These are phyloP conservation scores for Leccinum subgranulosum DNA, from an alignment of 768 basidiomycete species.

Conservation along the genomic window DNA sequence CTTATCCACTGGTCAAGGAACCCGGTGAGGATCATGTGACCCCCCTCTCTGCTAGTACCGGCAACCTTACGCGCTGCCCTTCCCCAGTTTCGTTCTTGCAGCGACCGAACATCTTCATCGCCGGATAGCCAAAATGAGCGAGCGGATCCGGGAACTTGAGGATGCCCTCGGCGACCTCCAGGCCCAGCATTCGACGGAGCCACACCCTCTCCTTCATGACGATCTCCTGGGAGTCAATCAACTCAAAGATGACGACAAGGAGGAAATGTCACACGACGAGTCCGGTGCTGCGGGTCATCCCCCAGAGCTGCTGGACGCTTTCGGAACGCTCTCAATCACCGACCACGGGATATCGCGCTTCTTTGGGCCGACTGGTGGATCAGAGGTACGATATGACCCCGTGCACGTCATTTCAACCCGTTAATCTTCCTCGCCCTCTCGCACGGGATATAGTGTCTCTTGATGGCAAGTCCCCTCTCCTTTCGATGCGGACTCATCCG, in stretches of 20 bases:
- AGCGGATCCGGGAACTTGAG: slow-evolving; percentile 57
- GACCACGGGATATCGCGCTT: slow-evolving; percentile 61
- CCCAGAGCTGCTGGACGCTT: slow-evolving; percentile 50
- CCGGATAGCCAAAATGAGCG: slow-evolving; percentile 49
- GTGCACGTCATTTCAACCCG: not conserved
- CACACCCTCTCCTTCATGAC: slow-evolving; percentile 58
- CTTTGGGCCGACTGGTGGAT: slow-evolving; percentile 66
- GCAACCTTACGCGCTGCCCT: slow-evolving; percentile 9
- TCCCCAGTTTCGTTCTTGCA: slow-evolving; percentile 52
- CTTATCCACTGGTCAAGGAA: slow-evolving; percentile 77
- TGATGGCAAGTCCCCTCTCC: slow-evolving; percentile 27
- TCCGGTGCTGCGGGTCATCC: slow-evolving; percentile 12
- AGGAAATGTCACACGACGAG: slow-evolving; percentile 25
- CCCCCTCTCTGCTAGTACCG: not conserved
- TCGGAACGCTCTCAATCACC: slow-evolving; percentile 59
- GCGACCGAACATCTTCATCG: slow-evolving; percentile 65
- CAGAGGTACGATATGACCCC: slow-evolving; percentile 40
- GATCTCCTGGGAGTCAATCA: slow-evolving; percentile 40
- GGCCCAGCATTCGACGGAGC: slow-evolving; percentile 46
- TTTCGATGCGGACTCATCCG: not conserved
- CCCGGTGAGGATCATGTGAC: slow-evolving; percentile 41
- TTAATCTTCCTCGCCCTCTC: not conserved
- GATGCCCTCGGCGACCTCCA: slow-evolving; percentile 56
- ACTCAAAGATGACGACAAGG: slow-evolving; percentile 24
- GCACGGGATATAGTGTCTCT: slow-evolving; percentile 25